phyloP scores from a whole-genome alignment of 371 early-diverging fungal genomes.

The Actinomortierella wolfii region DNA sequence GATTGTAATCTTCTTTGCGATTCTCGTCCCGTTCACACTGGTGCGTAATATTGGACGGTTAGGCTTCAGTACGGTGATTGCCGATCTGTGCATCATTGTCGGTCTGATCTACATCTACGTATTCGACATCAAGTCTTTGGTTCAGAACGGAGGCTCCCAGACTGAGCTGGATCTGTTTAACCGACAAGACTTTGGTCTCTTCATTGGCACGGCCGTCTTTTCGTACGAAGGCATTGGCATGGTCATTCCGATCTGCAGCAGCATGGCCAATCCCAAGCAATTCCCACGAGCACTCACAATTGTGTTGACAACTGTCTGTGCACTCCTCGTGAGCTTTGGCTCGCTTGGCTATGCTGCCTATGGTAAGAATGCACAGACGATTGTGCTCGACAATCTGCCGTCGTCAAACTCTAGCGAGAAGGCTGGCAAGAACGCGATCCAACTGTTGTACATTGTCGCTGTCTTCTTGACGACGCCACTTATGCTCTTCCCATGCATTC shows the following conservation, averaged over 20 bases:
- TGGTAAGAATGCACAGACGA: conserved; percentile 82
- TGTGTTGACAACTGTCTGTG: conserved; percentile 73
- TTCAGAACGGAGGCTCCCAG: conserved; percentile 48
- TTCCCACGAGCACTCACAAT: conserved; percentile 76
- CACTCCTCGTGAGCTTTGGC: conserved; percentile 76
- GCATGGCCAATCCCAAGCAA: conserved; percentile 82
- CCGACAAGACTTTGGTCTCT: conserved; percentile 70
- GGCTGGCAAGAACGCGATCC: conserved; percentile 60
- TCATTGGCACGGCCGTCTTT: conserved; percentile 93
- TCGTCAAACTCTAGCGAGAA: conserved; percentile 51
- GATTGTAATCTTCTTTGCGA: conserved; percentile 67
- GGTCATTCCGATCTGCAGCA: conserved; percentile 88
- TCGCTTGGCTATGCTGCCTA: conserved; percentile 84
- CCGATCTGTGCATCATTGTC: conserved; percentile 84
- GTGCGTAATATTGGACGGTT: conserved; percentile 88
- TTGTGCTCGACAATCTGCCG: conserved; percentile 85
- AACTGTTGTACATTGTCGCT: conserved; percentile 86
- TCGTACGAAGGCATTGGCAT: conserved; percentile 92
- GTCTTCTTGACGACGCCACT: conserved; percentile 88
- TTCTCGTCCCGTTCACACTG: conserved; percentile 82
- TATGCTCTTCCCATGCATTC: conserved; percentile 85
- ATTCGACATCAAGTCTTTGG: conserved; percentile 72
- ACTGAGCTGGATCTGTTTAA: conserved; percentile 55
- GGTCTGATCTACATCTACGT: conserved; percentile 85
- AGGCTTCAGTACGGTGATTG: conserved; percentile 82